phyloP scores from a whole-genome alignment of 2,329 filamentous ascomycete species.

The Aspergillus arachidicola region DNA sequence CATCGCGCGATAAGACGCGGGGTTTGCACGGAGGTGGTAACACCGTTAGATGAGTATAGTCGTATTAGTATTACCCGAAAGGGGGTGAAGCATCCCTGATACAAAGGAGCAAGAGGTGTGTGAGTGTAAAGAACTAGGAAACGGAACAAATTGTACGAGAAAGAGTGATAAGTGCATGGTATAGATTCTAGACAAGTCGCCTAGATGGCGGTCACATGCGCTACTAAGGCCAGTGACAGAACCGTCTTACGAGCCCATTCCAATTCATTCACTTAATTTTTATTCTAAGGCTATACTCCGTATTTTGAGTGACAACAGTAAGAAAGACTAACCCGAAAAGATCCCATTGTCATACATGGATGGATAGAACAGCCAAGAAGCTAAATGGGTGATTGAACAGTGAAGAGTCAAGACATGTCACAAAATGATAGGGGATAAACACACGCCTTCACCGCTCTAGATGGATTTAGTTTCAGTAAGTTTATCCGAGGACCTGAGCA shows the following conservation, averaged over 20 bases:
- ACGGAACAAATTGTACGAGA: too few relatives aligned
- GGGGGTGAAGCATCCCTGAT: too few relatives aligned
- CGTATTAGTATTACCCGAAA: neutral
- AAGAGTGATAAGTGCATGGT: neutral
- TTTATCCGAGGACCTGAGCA: constrained; percentile 6
- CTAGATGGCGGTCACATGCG: neutral
- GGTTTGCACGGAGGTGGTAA: neutral
- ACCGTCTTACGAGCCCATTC: neutral
- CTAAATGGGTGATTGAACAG: neutral
- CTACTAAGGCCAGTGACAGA: neutral
- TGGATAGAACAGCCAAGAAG: neutral
- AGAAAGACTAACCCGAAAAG: neutral
- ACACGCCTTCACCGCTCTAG: neutral
- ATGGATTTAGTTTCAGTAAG: neutral
- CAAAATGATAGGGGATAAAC: neutral
- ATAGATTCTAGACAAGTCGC: neutral
- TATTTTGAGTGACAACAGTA: neutral
- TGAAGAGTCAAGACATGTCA: too few relatives aligned
- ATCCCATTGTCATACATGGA: neutral
- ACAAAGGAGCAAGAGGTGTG: too few relatives aligned
- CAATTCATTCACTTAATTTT: neutral
- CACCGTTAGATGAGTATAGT: neutral
- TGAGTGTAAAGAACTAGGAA: neutral
- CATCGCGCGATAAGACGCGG: constrained; percentile 10
- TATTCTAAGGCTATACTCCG: neutral